Conservation (phyloP, 1,284 basidiomycete genomes). For the Agroathelia rolfsii region DNA sequence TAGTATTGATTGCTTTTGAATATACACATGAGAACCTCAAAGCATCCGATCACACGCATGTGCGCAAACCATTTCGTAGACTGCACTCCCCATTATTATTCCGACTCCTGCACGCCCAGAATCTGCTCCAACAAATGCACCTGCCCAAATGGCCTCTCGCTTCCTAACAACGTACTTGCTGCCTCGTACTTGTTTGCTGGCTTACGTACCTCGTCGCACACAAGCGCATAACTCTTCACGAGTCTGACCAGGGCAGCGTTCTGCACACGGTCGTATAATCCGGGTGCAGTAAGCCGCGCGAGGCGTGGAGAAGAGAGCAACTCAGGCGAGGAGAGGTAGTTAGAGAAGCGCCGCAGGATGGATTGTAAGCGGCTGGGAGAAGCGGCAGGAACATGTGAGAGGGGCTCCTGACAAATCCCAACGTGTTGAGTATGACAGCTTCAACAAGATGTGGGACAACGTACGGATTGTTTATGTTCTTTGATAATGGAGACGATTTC, state of each 20-base stretch:
- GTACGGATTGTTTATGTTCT: constrained; percentile 42
- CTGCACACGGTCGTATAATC: constrained; percentile 64
- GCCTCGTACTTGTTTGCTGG: constrained; percentile 81
- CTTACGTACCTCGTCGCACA: constrained; percentile 69
- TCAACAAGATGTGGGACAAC: constrained; percentile 16
- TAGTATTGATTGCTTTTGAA: too few relatives aligned
- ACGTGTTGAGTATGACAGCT: constrained; percentile 1
- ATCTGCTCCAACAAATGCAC: constrained; percentile 64
- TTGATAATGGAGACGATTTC: constrained; percentile 51
- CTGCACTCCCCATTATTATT: constrained; percentile 4
- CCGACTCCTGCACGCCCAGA: constrained; percentile 50
- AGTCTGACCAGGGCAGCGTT: constrained; percentile 61
- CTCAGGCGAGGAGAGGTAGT: constrained; percentile 58
- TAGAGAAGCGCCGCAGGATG: constrained; percentile 49
- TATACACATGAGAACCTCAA: too few relatives aligned
- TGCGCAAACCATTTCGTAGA: too few relatives aligned
- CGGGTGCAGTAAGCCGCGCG: constrained; percentile 57
- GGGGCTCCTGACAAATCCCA: constrained; percentile 47
- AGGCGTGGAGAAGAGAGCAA: constrained; percentile 76
- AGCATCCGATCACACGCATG: too few relatives aligned
- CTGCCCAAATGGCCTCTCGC: constrained; percentile 74
- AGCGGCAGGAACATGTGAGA: constrained; percentile 53
- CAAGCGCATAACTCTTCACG: constrained; percentile 53
- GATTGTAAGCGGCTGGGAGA: constrained; percentile 44
- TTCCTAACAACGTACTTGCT: constrained; percentile 75